Percentiles rank a stretch among this genome's conserved stretches.
Evolutionary conservation across 2,329 filamentous ascomycete species (phyloP).

Genomic region (Beauveria sp.): DNA sequence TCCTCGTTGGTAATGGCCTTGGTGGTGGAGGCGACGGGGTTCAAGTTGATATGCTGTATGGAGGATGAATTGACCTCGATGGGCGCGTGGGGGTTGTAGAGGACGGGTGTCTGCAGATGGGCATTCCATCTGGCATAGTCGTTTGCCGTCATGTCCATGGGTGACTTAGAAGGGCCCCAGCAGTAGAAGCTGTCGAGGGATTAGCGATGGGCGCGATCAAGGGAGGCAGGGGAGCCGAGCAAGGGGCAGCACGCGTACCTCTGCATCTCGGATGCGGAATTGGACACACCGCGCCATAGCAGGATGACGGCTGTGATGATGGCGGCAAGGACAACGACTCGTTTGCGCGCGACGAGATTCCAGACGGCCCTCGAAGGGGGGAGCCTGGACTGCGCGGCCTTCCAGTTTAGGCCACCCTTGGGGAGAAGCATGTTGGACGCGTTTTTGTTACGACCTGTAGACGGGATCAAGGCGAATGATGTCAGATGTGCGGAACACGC

Average conservation of each 20-base stretch:
- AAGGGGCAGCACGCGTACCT: slow-evolving; percentile 49
- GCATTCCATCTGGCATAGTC: slow-evolving; percentile 85
- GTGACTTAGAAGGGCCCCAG: slow-evolving; percentile 91
- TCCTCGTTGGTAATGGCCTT: slow-evolving; percentile 76
- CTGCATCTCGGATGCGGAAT: slow-evolving; percentile 80
- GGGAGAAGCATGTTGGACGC: slow-evolving; percentile 70
- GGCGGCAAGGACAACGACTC: slow-evolving; percentile 68
- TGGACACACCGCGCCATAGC: slow-evolving; percentile 80
- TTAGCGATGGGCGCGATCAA: slow-evolving; percentile 2
- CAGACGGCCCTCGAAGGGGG: slow-evolving; percentile 68
- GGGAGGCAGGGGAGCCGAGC: not conserved
- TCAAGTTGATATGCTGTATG: slow-evolving; percentile 77
- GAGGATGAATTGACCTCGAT: slow-evolving; percentile 74
- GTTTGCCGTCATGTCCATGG: slow-evolving; percentile 89
- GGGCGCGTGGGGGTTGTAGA: slow-evolving; percentile 92
- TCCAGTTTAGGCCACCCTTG: slow-evolving; percentile 88
- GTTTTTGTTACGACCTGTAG: not conserved
- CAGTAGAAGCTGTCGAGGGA: slow-evolving; percentile 72
- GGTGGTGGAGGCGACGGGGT: slow-evolving; percentile 71
- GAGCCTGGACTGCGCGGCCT: slow-evolving; percentile 72
- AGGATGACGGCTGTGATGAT: slow-evolving; percentile 65
- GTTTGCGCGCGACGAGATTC: slow-evolving; percentile 65
- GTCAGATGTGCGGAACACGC: not conserved
- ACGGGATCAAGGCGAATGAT: not conserved
- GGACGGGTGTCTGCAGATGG: slow-evolving; percentile 83